phyloP scores from a whole-genome alignment of 352 stramenopile species.

The Phytophthora sansomeana region DNA sequence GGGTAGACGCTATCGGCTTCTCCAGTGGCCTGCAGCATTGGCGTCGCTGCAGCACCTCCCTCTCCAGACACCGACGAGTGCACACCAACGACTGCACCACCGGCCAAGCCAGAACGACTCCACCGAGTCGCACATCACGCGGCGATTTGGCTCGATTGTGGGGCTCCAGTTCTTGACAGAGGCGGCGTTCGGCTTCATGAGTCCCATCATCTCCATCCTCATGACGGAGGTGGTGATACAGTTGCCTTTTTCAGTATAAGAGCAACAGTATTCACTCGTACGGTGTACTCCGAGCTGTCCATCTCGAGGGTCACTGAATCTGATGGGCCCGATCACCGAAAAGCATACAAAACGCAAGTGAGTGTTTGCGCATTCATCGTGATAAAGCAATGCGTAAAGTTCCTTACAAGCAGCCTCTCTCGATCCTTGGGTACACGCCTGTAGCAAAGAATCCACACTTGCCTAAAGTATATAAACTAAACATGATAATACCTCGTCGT shows the following conservation, averaged over 20 bases:
- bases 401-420: conserved; percentile 63
- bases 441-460: not conserved
- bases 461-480: not conserved
- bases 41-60: conserved; percentile 39
- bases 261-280: too few relatives aligned
- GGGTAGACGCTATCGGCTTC: conserved; percentile 51
- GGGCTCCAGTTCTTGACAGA: conserved; percentile 66
- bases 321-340: too few relatives aligned
- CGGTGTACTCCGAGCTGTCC: too few relatives aligned
- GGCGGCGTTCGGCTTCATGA: conserved; percentile 75
- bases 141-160: conserved; percentile 50
- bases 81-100: conserved; percentile 47
- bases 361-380: too few relatives aligned
- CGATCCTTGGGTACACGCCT: conserved; percentile 74
- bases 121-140: conserved; percentile 45
- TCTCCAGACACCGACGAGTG: conserved; percentile 28
- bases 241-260: not conserved
- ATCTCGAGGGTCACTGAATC: too few relatives aligned
- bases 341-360: too few relatives aligned
- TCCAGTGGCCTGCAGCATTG: conserved; percentile 55
- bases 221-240: conserved; percentile 61
- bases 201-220: conserved; percentile 73
- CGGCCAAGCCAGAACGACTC: conserved; percentile 61
- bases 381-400: not conserved
- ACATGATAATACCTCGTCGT: conserved; percentile 36